Evolutionary conservation across 306 rosid genomes (phyloP).

Genomic region (Lotus japonicus): DNA sequence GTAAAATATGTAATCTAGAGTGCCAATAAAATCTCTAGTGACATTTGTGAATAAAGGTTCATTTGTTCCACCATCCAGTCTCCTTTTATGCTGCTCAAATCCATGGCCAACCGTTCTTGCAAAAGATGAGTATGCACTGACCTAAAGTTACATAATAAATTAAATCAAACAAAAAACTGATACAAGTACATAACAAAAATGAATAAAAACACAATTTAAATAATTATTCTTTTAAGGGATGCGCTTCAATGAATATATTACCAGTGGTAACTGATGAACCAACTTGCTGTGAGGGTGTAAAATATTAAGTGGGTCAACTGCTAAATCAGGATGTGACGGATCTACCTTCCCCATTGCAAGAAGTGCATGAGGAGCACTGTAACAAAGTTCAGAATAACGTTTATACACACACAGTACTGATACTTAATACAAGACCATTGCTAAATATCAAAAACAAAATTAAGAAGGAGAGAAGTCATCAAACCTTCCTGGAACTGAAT

Average conservation of each 20-base stretch:
- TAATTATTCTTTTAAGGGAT: neutral
- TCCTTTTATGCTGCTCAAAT: conserved; percentile 71
- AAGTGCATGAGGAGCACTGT: conserved; percentile 95
- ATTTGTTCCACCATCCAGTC: conserved; percentile 68
- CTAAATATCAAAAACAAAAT: neutral
- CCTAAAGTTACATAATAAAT: conserved; percentile 40
- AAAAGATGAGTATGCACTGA: conserved; percentile 88
- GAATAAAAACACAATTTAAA: neutral
- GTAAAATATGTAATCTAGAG: conserved; percentile 97
- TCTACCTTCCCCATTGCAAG: conserved; percentile 95
- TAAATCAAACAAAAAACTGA: neutral
- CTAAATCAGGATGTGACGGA: conserved; percentile 73
- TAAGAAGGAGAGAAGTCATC: neutral
- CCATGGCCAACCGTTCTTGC: conserved; percentile 67
- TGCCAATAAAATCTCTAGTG: conserved; percentile 90
- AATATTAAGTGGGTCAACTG: conserved; percentile 84
- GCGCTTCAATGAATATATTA: conserved; percentile 27
- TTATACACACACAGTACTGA: conserved; percentile 19
- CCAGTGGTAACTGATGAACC: conserved; percentile 92
- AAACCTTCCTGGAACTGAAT: conserved; percentile 93
- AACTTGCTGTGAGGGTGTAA: conserved; percentile 90
- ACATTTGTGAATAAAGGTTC: conserved; percentile 92
- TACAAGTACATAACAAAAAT: neutral
- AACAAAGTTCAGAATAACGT: conserved; percentile 28
- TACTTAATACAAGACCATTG: neutral